phyloP scores from a whole-genome alignment of 176 grass and related monocot species.

The Raddia distichophylla region DNA sequence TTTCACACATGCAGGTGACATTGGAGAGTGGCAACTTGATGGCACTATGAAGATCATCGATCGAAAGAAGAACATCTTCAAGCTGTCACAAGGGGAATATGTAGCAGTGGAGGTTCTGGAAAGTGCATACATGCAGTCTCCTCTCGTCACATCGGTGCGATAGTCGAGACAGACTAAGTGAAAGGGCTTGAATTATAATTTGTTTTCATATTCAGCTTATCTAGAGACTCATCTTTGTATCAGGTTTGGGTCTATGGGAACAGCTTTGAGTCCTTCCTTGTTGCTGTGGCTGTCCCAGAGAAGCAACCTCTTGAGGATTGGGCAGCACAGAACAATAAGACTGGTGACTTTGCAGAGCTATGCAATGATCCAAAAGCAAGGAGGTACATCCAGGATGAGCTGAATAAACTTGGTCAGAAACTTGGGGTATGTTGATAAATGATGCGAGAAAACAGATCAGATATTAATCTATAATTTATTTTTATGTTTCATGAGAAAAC shows the following conservation, averaged over 20 bases:
- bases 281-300: slow-evolving; percentile 85
- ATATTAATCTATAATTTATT: not conserved
- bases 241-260: slow-evolving; percentile 97
- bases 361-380: slow-evolving; percentile 69
- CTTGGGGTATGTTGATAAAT: slow-evolving; percentile 42
- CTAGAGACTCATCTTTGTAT: not conserved
- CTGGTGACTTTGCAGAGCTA: slow-evolving; percentile 54
- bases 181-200: not conserved
- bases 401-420: slow-evolving; percentile 75
- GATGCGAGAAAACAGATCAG: not conserved
- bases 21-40: slow-evolving; percentile 92
- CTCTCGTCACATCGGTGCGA: slow-evolving; percentile 52
- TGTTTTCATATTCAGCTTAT: not conserved
- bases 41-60: slow-evolving; percentile 95
- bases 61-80: slow-evolving; percentile 98
- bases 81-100: slow-evolving; percentile 96
- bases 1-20: slow-evolving; percentile 55
- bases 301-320: slow-evolving; percentile 73
- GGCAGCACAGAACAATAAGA: slow-evolving; percentile 60
- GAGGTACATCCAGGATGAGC: slow-evolving; percentile 67
- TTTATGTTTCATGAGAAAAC: not conserved
- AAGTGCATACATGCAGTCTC: slow-evolving; percentile 72
- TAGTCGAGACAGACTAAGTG: not conserved
- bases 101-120: slow-evolving; percentile 87
- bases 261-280: slow-evolving; percentile 92